Evolutionary conservation across 495 filamentous ascomycete genomes (phyloP), one percentile per base, ranked within the genome.

Genomic region (Pseudevernia furfuracea): DNA sequence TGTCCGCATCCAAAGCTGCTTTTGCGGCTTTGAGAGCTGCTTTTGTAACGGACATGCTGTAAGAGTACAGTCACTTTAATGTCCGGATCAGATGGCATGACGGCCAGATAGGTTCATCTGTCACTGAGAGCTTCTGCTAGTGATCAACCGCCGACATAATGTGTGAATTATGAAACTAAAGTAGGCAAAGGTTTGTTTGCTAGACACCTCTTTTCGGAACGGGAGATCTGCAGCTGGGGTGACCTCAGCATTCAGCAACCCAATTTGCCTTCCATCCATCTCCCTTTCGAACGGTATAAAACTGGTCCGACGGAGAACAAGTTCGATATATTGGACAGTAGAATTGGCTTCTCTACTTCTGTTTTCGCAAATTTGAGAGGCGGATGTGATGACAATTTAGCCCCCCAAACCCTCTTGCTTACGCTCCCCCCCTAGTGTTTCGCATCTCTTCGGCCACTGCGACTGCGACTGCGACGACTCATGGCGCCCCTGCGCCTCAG

Each of bases 11-110:
- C 63, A 96, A 78, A 60, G 89, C 87, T 57, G 85, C 80, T 71
- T 88, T 89, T 62, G 91, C 89, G 62, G 89, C 87, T 75, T 96
- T 97, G 63, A 97, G 80, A 67, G 86, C 81, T 62, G 88, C 81
- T 77, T 96, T 98, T 73, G 78, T 80, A 62, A 63, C 48, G 21
- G 85, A 79, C 85, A 87, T 83, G 19, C 60, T 71, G 30, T 19
- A 21, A 11, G 52, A 34, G 30, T 34, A 10, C 14, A 7, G 6
- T 34, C 17, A 34, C 52, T 34, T 32, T 34, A 7, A 15, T 10
- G 28, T 55, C 7, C 9, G 21, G 9, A 34, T 9, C 7, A 19
- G 30, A 55, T 34, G 7, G 30, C 52, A 55, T 55, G 28, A 17
- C 49, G n/a, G 48, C 7, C 25, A 52, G 25, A 2, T 9, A 17